Evolutionary conservation across 164 flowering plant genomes (phyloP), one percentile per base, ranked within the genome.

Genomic region (Litsea cubeba): DNA sequence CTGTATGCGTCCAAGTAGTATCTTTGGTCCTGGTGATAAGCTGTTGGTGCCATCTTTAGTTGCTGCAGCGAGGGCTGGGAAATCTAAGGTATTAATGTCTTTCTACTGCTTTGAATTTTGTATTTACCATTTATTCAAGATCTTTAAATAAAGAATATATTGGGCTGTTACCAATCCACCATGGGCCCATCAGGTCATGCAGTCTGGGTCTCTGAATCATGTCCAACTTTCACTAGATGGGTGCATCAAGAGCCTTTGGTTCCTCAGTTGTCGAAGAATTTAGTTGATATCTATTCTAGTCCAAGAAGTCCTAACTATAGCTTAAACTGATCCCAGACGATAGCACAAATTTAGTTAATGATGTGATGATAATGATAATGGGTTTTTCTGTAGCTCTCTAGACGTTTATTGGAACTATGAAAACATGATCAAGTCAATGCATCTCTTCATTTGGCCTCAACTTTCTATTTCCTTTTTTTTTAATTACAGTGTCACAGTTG

Each of bases 21-120:
- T 95, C 77, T 95, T 95, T 85, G 99, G 99, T 69, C 99, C 99
- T 76, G 97, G 98, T 71, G 99, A 95, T 83, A 89, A 64, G 82
- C 82, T 95, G 82, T 78, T 95, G 76, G 94, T 93, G 81, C 99
- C 99, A 72, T 91, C 98, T 73, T 75, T 95, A 62, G 93, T 92
- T 71, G 74, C 82, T 83, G 96, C 98, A 77, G 99, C 97, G 35
- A 89, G 90, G 84, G 91, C 96, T 58, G 98, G 98, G 62, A 95
- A 92, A 83, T 87, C 91, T 25, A 94, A 94, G 94, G 99, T 89
- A 30, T 72, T 58, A 74, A 15, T 64, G 64, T 65, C 63, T 70
- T 71, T 71, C 58, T 18, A 72, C 68, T 26, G 60, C 12, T 54
- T 15, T 54, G n/a, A 15, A 54, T 54, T 54, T 54, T 17, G n/a